Conservation (phyloP, 2,329 filamentous ascomycete species). For the Apiospora aurea region DNA sequence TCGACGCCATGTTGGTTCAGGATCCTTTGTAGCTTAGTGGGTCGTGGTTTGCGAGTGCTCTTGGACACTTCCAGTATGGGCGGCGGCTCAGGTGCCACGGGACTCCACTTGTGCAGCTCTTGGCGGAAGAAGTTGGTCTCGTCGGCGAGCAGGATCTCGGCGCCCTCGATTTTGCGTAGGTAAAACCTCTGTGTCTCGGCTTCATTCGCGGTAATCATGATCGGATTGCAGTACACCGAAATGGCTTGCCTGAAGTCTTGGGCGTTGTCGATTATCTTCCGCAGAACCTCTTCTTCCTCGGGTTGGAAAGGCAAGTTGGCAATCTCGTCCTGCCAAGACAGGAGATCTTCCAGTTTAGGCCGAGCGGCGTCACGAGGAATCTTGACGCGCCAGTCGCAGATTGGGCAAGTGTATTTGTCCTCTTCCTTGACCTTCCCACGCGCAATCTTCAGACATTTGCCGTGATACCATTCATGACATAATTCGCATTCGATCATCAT, state of each 20-base stretch:
- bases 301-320: constrained; percentile 86
- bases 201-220: constrained; percentile 83
- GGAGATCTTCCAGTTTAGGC: constrained; percentile 90
- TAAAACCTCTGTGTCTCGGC: constrained; percentile 93
- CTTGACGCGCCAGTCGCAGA: constrained; percentile 96
- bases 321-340: constrained; percentile 85
- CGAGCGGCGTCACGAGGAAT: constrained; percentile 96
- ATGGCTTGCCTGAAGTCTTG: constrained; percentile 86
- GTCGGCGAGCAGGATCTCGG: constrained; percentile 86
- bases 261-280: constrained; percentile 86
- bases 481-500: constrained; percentile 99
- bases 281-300: constrained; percentile 87
- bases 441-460: constrained; percentile 97
- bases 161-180: constrained; percentile 94
- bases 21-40: constrained; percentile 96
- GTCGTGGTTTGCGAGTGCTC: constrained; percentile 92
- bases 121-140: constrained; percentile 99
- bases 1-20: constrained; percentile 88
- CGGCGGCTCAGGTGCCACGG: constrained; percentile 84
- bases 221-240: constrained; percentile 78
- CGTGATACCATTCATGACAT: constrained; percentile 99
- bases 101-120: constrained; percentile 93
- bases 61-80: constrained; percentile 86
- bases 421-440: constrained; percentile 98
- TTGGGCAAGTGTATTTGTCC: constrained; percentile 97